Conservation (phyloP, 441 rosid genomes). For the Pelargonium myrrhifolium region DNA sequence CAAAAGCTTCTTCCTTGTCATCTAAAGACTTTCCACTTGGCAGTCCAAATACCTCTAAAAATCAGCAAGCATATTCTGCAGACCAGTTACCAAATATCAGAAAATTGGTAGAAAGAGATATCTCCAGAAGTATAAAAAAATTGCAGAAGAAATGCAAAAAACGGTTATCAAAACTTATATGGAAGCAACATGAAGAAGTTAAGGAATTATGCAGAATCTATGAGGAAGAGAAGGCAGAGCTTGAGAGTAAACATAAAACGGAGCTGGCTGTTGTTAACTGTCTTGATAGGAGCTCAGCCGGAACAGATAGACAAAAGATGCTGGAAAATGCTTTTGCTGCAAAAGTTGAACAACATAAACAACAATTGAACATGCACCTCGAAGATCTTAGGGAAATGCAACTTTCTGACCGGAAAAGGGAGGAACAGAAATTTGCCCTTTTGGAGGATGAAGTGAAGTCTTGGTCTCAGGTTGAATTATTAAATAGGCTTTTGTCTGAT, state of each 20-base stretch:
- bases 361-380: constrained; percentile 27
- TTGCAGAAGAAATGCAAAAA: constrained; percentile 46
- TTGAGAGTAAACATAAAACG: constrained; percentile 33
- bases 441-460: constrained; percentile 43
- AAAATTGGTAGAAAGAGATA: constrained; percentile 36
- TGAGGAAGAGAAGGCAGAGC: constrained; percentile 35
- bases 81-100: constrained; percentile 21
- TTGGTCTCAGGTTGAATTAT: constrained; percentile 39
- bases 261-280: constrained; percentile 48
- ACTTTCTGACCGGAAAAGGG: constrained; percentile 33
- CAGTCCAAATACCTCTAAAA: constrained; percentile 16
- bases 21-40: constrained; percentile 17
- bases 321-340: constrained; percentile 41
- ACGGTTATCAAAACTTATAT: constrained; percentile 36
- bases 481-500: constrained; percentile 18
- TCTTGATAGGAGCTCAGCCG: constrained; percentile 25
- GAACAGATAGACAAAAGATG: constrained; percentile 38
- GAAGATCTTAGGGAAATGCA: constrained; percentile 37
- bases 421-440: constrained; percentile 36
- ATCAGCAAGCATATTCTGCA: constrained; percentile 24
- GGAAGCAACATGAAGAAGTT: constrained; percentile 36
- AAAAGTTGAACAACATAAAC: constrained; percentile 36
- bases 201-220: constrained; percentile 27
- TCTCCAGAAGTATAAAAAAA: constrained; percentile 37
- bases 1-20: constrained; percentile 27